phyloP scores from a whole-genome alignment of 192 early-diverging fungal genomes.

The Coemansia sp. region DNA sequence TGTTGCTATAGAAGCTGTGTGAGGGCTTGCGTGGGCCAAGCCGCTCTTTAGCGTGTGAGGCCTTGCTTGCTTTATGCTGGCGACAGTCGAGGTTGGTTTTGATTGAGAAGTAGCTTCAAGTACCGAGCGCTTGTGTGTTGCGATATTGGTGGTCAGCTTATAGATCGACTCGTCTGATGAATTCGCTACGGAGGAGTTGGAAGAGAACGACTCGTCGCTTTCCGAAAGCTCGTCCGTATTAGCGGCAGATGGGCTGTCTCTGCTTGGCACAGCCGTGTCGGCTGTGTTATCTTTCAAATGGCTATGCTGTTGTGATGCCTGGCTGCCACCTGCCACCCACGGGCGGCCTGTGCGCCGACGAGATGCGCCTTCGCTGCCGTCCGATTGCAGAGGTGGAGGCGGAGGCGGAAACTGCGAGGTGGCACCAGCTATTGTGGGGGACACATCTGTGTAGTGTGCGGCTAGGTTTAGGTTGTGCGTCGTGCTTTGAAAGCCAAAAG shows the following conservation, averaged over 20 bases:
- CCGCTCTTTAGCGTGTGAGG: no score
- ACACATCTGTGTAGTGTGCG: slow-evolving; percentile 7
- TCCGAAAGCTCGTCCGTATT: not conserved
- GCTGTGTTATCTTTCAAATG: no score
- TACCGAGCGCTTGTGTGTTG: no score
- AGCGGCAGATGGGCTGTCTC: not conserved
- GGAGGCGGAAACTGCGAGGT: not conserved
- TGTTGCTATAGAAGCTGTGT: no score
- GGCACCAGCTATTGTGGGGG: not conserved
- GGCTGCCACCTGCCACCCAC: not conserved
- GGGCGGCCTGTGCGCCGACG: not conserved
- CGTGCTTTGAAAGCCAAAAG: slow-evolving; percentile 28
- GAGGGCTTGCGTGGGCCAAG: no score
- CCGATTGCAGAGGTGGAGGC: not conserved
- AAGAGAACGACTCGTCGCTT: slow-evolving; percentile 7
- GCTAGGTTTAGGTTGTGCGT: slow-evolving; percentile 34
- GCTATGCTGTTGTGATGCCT: no score
- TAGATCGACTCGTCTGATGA: slow-evolving; percentile 8
- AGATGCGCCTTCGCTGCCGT: not conserved
- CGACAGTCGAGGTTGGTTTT: no score
- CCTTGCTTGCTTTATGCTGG: no score
- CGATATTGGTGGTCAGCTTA: not conserved
- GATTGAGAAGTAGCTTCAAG: no score
- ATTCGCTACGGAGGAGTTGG: slow-evolving; percentile 13
- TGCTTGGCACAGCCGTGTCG: not conserved